Base-by-base conservation (phyloP, 805 yeast genomes). In the Lachancea thermotolerans region DNA sequence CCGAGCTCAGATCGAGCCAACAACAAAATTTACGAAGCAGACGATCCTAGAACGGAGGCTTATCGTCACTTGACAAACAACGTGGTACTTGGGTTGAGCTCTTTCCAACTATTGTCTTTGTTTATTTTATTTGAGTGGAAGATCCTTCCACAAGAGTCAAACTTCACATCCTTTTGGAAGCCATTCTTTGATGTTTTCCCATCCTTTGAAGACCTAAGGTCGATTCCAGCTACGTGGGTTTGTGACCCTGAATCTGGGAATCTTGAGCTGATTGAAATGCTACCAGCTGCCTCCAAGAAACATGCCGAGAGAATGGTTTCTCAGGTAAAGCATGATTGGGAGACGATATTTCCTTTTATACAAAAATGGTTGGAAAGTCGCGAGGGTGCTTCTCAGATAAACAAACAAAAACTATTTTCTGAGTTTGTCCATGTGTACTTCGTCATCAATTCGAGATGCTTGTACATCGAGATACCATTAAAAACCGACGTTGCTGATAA, bases 401-500 rank as follows among this genome's bases (percentile, higher is more conserved):
- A 30, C 12, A 9, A 11, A 10, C 42, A 45, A 5, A 46, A 41
- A 1, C 42, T 52, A 17, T 55, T 48, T 37, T 52, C 58, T 4
- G 53, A 57, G 3, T 82, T 74, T 52, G 55, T 81, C 10, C 79
- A 87, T 77, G 78, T 85, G 0, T 91, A 96, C 95, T 72, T 85
- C 55, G 81, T 91, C 56, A 85, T 90, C 46, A 91, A 93, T 60
- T 83, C 97, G 1, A 81, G 99, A 66, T 91, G 98, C 61, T 69
- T 91, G 5, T 90, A 88, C 60, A 81, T 82, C 81, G 73, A 75
- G 2, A 64, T 86, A 1, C 81, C 85, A 1, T 71, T 74, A 39
- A 72, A 74, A 31, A 72, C 74, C 46, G 66, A 69, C 14, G 58
- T 59, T 2, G 75, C 68, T 21, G 87, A 83, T 52, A 83, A 85